Base-by-base conservation (phyloP, 2,329 filamentous ascomycete genomes). In the Phaeophleospora eucalypticola region DNA sequence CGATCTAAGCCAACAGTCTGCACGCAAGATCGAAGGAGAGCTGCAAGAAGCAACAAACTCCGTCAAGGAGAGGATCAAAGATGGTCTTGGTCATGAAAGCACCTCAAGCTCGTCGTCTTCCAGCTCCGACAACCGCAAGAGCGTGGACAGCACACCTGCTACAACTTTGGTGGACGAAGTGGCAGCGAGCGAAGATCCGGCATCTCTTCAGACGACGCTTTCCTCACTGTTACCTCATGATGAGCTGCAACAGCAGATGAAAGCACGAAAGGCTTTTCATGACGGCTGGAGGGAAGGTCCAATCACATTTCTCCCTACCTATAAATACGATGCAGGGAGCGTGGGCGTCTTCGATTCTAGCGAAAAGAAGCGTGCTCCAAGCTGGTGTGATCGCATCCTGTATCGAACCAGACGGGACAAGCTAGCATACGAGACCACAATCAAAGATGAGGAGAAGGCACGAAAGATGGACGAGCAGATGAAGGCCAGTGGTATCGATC, bases 311-410 rank as follows among this genome's bases (percentile, higher is more conserved):
- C 66, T 97, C 14, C 93, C 93, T 1, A 94, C 93, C 0, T 98
- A 98, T 69, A 98, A 98, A 67, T 98, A 98, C 58, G 94, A 98
- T 61, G 77, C 95, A 20, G 93, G 93, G n/a, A 95, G 86, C 21
- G 81, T 95, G 24, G 87, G 87, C 2, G 79, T 89, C 21, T 98
- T 96, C 64, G 94, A 98, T 69, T 89, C 90, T 0, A 95, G 90
- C 56, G 93, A 97, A 64, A 98, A 98, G 71, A 84, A 84, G 54
- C 80, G 94, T 43, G 86, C 87, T 2, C 93, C 93, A 2, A 95
- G 89, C 64, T 98, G 93, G 91, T 98, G 93, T 65, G 93, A 98
- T 69, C 85, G 93, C 14, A 90, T 98, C 37, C 69, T 98, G 1
- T 98, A 83, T 65, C 79, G 91, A 6, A 93, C 89, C 2, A 80